A percentile compares a stretch with the other conserved stretches of the same genome.
phyloP scores from a whole-genome alignment of 2,329 filamentous ascomycete species.

The Microdochium bolleyi region DNA sequence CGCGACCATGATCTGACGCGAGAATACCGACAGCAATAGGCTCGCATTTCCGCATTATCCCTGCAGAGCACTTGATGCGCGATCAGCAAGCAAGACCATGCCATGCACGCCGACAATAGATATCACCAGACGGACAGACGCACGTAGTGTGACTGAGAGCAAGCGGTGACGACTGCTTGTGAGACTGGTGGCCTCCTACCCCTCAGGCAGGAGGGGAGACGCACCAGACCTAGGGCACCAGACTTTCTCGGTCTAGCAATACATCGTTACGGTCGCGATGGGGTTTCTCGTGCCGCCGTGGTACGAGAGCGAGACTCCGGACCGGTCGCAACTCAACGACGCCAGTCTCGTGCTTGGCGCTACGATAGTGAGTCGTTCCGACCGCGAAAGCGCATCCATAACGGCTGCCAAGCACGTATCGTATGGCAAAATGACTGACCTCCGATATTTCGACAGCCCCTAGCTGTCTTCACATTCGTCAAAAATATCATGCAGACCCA shows the following conservation, averaged over 20 bases:
- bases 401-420: background rate
- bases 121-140: background rate
- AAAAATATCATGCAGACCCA: background rate
- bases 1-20: too few relatives aligned
- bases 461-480: background rate
- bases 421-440: background rate
- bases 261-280: background rate
- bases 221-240: background rate
- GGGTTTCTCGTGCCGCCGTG: background rate
- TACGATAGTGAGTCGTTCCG: background rate
- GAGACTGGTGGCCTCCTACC: too few relatives aligned
- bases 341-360: background rate
- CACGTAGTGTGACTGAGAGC: background rate
- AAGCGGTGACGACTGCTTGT: too few relatives aligned
- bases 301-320: background rate
- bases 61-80: background rate
- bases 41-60: too few relatives aligned
- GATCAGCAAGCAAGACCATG: background rate
- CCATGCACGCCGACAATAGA: background rate
- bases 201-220: background rate
- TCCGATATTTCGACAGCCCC: background rate
- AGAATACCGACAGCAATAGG: too few relatives aligned
- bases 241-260: background rate
- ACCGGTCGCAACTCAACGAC: background rate
- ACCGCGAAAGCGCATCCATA: too few relatives aligned